A percentile compares a stretch with the other conserved stretches of the same genome.
phyloP scores from a whole-genome alignment of 345 rosid genomes.

The Eucalyptus cloeziana region DNA sequence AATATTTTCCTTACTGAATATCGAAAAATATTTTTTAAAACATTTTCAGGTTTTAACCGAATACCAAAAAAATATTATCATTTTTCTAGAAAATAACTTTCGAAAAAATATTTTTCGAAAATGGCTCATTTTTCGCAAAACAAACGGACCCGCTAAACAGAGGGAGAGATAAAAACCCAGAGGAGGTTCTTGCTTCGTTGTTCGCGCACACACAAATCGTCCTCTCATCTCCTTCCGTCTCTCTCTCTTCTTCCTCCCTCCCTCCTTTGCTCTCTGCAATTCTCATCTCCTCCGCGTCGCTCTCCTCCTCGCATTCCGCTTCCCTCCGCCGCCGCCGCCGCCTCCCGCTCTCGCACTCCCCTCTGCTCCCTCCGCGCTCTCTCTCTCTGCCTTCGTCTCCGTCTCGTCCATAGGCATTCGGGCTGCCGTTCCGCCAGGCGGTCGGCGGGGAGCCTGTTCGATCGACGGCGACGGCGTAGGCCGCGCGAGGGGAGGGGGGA shows the following conservation, averaged over 20 bases:
- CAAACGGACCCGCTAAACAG: too few species aligned
- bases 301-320: neutral
- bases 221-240: neutral
- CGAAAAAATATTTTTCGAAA: too few species aligned
- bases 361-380: neutral
- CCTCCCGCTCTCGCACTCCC: neutral
- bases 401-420: neutral
- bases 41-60: too few species aligned
- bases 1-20: too few species aligned
- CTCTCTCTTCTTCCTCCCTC: neutral
- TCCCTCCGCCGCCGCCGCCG: neutral
- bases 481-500: neutral
- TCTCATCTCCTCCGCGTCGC: neutral
- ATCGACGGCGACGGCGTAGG: neutral
- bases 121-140: too few species aligned
- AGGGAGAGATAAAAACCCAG: neutral
- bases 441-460: neutral
- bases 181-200: neutral
- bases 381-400: neutral
- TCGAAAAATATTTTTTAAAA: too few species aligned
- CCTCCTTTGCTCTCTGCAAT: neutral
- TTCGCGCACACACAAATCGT: rapidly evolving
- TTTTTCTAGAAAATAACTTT: too few species aligned
- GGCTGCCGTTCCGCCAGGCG: neutral
- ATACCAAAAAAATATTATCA: too few species aligned